Evolutionary conservation across 768 basidiomycete genomes (phyloP).

Genomic region (Phanerodontia chrysosporium): DNA sequence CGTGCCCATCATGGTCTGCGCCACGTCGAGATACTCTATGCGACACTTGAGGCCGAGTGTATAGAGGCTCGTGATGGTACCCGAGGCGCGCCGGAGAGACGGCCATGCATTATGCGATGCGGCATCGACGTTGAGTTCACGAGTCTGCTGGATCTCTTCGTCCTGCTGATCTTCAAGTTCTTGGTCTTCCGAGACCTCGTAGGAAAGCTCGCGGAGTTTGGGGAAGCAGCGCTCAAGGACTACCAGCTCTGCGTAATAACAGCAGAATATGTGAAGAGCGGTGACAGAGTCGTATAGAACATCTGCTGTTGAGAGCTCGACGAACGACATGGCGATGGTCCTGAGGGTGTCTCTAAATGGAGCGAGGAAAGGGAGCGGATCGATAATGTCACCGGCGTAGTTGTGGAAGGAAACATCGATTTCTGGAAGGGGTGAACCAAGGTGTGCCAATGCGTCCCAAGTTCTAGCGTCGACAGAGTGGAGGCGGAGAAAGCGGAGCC

Average conservation of each 20-base stretch:
- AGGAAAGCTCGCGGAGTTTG: background rate
- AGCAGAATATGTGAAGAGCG: background rate
- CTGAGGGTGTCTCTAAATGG: background rate
- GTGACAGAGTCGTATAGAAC: background rate
- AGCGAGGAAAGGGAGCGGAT: background rate
- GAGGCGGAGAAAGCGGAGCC: background rate
- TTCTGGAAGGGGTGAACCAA: background rate
- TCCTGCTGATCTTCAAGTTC: background rate
- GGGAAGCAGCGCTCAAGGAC: background rate
- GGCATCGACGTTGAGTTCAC: background rate
- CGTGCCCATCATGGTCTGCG: background rate
- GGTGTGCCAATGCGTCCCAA: background rate
- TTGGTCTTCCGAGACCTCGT: slow-evolving; percentile 1
- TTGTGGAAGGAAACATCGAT: background rate
- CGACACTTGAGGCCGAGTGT: background rate
- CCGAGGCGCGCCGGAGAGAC: background rate
- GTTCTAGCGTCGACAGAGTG: background rate
- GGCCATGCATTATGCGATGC: background rate
- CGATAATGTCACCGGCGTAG: background rate
- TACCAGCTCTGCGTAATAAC: background rate
- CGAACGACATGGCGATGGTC: background rate
- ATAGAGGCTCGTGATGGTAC: slow-evolving; percentile 2
- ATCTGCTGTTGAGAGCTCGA: background rate
- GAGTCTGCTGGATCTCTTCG: slow-evolving; percentile 4
- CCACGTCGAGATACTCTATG: background rate